Evolutionary conservation across 129 eudicot species (phyloP), one percentile per base, ranked within the genome.

Genomic region (Sambucus nigra): DNA sequence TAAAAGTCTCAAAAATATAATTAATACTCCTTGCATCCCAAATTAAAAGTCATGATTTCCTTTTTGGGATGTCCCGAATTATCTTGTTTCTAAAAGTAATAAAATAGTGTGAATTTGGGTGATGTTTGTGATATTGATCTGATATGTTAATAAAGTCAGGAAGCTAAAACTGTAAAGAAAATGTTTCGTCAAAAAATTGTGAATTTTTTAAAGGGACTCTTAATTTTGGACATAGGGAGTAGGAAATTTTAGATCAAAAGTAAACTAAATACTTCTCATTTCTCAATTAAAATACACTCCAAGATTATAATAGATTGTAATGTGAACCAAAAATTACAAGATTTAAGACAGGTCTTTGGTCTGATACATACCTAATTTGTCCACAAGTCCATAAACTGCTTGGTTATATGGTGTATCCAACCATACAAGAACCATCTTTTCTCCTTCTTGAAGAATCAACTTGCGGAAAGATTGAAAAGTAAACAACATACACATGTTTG

Each of bases 381-480:
- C 99, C 5, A 92, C 95, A 47, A 92, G 82, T 24, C 99, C 99
- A 66, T 92, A 92, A 35, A 82, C 99, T 51, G 99, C 99, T 80
- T 86, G 96, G 67, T 92, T 92, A 75, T 86, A 92, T 48, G 99
- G 87, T 25, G 96, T 92, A 55, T 92, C 96, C 60, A 86, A 75
- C 96, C 85, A 86, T 49, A 92, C 99, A 82, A 86, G 96, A 23
- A 92, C 96, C 82, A 92, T 29, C 73, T 86, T 92, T 75, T 92
- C 99, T 61, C 99, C 99, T 86, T 86, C 99, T 73, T 92, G 99
- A 71, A 82, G 99, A 47, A 92, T 70, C 73, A 92, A 60, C 64
- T 92, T 92, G 44, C 87, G 84, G 67, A 86, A 67, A 22, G 96
- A 92, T 69, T 92, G 96, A 53, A 82, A 53, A 49, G 99, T 92